These are phyloP conservation scores for Aureobasidium sp. DNA, from an alignment of 2,329 filamentous ascomycete species.

Conservation along the genomic window DNA sequence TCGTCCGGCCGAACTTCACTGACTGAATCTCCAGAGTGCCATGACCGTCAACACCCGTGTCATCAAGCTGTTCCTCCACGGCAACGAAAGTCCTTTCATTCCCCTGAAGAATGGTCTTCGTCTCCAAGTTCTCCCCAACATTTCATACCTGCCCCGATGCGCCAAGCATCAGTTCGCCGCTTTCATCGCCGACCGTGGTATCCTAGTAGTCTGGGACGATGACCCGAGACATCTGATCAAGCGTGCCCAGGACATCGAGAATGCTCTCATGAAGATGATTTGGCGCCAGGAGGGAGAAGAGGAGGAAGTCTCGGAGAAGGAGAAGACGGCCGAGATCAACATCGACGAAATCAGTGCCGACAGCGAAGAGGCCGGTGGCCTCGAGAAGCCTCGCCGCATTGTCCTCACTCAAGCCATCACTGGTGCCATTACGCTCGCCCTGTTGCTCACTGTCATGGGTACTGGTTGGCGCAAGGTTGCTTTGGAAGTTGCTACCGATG, in stretches of 20 bases:
- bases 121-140: conserved; percentile 55
- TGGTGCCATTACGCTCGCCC: conserved; percentile 29
- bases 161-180: conserved; percentile 62
- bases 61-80: conserved; percentile 53
- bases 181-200: conserved; percentile 52
- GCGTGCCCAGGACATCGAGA: conserved; percentile 47
- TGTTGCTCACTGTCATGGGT: conserved; percentile 51
- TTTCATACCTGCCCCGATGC: conserved; percentile 51
- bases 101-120: conserved; percentile 52
- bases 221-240: conserved; percentile 50
- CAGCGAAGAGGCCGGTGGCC: conserved; percentile 34
- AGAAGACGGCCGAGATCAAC: conserved; percentile 26
- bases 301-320: conserved; percentile 37
- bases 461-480: conserved; percentile 51
- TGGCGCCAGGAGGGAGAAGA: conserved; percentile 44
- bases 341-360: conserved; percentile 24
- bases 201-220: conserved; percentile 60
- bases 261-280: conserved; percentile 51
- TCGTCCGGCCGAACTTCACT: background rate
- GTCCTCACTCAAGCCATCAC: conserved; percentile 48
- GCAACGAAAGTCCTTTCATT: conserved; percentile 47
- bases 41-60: conserved; percentile 62
- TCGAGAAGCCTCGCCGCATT: conserved; percentile 41
- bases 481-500: conserved; percentile 49
- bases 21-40: conserved; percentile 44